A percentile compares a stretch with the other conserved stretches of the same genome.
Conservation (phyloP, 495 filamentous ascomycete genomes). For the Hypoxylon rickii region DNA sequence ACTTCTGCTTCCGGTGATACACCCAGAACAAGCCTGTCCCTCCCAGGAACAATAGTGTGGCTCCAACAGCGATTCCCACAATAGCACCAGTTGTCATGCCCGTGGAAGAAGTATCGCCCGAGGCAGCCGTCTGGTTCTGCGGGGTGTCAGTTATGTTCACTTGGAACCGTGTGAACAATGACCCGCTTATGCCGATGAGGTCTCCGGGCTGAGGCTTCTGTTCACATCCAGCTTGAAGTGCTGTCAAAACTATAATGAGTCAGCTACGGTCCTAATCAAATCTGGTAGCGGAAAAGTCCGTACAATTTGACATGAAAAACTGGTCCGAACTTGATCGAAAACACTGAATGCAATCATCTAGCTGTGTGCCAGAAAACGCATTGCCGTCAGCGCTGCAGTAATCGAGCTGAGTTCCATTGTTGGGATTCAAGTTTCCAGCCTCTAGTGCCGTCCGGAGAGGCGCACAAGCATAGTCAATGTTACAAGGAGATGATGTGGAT, state of each 20-base stretch:
- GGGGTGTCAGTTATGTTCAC: conserved; percentile 43
- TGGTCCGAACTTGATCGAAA: conserved; percentile 35
- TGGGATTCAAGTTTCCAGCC: conserved; percentile 21
- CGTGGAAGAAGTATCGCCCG: conserved; percentile 11
- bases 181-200: conserved; percentile 40
- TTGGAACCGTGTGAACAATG: conserved; percentile 36
- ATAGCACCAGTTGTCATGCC: conserved; percentile 50
- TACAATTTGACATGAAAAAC: conserved; percentile 41
- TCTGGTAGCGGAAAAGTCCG: not conserved
- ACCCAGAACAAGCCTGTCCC: conserved; percentile 45
- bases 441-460: conserved; percentile 35
- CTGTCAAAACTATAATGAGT: conserved; percentile 42
- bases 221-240: conserved; percentile 45
- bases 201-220: conserved; percentile 42
- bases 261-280: not conserved
- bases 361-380: conserved; percentile 13
- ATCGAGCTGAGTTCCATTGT: conserved; percentile 27
- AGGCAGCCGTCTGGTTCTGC: conserved; percentile 21
- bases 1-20: conserved; percentile 47
- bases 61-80: conserved; percentile 49
- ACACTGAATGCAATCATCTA: conserved; percentile 36
- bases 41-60: conserved; percentile 44
- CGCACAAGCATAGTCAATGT: conserved; percentile 35
- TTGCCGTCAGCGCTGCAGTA: conserved; percentile 38
- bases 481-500: conserved; percentile 37